Base-by-base conservation (phyloP, 1,284 basidiomycete species). In the Puccinia triticina region DNA sequence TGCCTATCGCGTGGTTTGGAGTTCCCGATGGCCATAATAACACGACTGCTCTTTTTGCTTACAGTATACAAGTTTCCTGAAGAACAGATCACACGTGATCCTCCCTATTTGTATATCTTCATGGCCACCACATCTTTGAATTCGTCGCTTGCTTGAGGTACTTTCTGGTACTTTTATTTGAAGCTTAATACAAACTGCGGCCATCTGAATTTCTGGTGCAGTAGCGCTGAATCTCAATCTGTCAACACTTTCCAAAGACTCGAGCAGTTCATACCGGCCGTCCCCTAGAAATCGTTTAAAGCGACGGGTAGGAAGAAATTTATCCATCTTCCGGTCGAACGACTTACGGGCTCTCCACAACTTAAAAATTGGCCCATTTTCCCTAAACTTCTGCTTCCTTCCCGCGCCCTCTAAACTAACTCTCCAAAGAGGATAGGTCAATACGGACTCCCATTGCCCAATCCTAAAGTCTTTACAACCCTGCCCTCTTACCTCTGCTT, bases 121-220 rank as follows among this genome's bases (percentile, higher is more conserved):
- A 48, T 57, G 50, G 71, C 43, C 14, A 34, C 18, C 71, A 73
- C 32, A 46, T 50, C 50, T n/a, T 26, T 32, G 29, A 37, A 21
- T 73, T 73, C 50, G 71, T 34, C 53, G 37, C 48, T 40, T 73
- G 48, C 53, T 73, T 73, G 48, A 73, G 71, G 64, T 26, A 46
- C 5, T 48, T 69, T 48, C 5, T 55, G 71, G 64, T 26, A 46
- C 5, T 48, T 69, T 48, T 18, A 69, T 29, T 69, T 69, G 66
- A 69, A 73, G 71, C 53, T 73, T 73, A 73, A 73, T 57, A 23
- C 50, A 37, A 73, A 55, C 71, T 73, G 71, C 71, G 71, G 71
- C 71, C 53, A 53, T 73, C 71, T 57, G 34, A 73, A 37, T 48
- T 55, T 73, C 71, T 55, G 55, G 71, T 69, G 66, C 71, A 73